These are phyloP conservation scores for Leccinum truebloodii DNA, from an alignment of 768 basidiomycete species.

Conservation along the genomic window DNA sequence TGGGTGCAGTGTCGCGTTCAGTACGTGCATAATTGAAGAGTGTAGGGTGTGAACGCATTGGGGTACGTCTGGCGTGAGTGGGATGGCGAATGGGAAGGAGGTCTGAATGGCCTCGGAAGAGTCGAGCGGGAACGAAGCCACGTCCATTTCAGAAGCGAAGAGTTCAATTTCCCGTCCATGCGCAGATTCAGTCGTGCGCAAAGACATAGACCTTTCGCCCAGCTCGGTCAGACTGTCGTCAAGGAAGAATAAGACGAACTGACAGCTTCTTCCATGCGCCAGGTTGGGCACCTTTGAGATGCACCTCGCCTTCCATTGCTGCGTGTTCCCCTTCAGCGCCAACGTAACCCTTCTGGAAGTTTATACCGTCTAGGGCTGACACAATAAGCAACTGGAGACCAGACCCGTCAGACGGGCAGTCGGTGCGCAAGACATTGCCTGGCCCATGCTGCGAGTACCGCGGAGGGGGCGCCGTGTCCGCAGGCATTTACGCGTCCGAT, in stretches of 20 bases:
- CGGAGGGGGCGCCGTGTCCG: constrained; percentile 56
- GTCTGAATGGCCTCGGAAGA: constrained; percentile 49
- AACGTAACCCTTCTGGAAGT: constrained; percentile 85
- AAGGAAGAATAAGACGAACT: constrained; percentile 37
- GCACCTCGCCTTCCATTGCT: constrained; percentile 85
- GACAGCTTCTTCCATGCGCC: constrained; percentile 69
- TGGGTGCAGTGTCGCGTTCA: constrained; percentile 68
- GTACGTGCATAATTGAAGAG: constrained; percentile 69
- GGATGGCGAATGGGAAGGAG: constrained; percentile 79
- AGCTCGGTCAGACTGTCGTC: constrained; percentile 14
- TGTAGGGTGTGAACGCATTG: constrained; percentile 78
- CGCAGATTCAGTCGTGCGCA: constrained; percentile 68
- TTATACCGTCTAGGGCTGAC: constrained; percentile 65
- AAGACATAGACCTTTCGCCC: constrained; percentile 54
- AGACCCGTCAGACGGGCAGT: constrained; percentile 19
- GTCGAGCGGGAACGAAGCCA: constrained; percentile 47
- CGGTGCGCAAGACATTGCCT: constrained; percentile 21
- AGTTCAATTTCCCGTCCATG: constrained; percentile 68
- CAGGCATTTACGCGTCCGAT: constrained; percentile 21
- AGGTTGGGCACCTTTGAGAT: constrained; percentile 69
- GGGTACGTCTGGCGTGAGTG: constrained; percentile 75
- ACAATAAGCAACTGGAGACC: constrained; percentile 72
- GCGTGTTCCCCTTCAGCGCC: constrained; percentile 83
- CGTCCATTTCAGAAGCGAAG: constrained; percentile 51
- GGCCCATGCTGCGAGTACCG: constrained; percentile 56